Conservation (phyloP, 495 filamentous ascomycete species). For the Friedmanniomyces simplex region DNA sequence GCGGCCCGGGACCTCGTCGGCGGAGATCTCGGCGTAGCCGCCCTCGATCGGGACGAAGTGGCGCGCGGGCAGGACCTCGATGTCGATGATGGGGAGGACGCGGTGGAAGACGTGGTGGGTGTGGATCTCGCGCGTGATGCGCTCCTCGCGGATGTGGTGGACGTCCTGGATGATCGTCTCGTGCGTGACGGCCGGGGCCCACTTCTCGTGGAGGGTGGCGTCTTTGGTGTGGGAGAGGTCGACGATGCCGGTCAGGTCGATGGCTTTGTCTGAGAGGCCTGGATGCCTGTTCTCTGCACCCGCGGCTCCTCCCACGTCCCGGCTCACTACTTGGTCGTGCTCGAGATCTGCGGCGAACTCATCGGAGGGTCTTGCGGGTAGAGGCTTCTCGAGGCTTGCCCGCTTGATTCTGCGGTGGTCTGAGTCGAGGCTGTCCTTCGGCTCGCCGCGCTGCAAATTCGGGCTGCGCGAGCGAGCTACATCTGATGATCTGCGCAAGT, state of each 20-base stretch:
- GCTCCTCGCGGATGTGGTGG: conserved; percentile 41
- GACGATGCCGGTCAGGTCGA: conserved; percentile 17
- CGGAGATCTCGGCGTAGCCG: conserved; percentile 17
- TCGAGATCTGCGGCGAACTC: conserved; percentile 2
- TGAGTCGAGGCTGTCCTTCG: neutral
- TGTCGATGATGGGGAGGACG: conserved; percentile 43
- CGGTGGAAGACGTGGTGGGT: conserved; percentile 43
- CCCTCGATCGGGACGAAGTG: conserved; percentile 25
- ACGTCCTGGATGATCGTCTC: conserved; percentile 38
- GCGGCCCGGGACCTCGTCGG: conserved; percentile 9
- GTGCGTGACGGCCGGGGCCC: conserved; percentile 41
- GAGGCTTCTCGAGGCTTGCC: conserved; percentile 11
- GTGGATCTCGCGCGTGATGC: conserved; percentile 47
- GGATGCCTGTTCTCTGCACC: neutral
- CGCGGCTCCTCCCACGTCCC: neutral
- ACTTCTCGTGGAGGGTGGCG: conserved; percentile 17
- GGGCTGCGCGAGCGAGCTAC: neutral
- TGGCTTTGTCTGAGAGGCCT: neutral
- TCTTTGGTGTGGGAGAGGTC: conserved; percentile 23
- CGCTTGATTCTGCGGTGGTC: neutral
- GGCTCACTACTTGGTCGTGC: neutral
- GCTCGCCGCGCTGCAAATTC: neutral
- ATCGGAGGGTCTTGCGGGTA: conserved; percentile 4
- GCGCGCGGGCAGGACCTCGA: conserved; percentile 38
- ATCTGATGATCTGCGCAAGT: conserved; percentile 2